phyloP scores from a whole-genome alignment of 768 basidiomycete genomes.

The Exsudoporus frostii region DNA sequence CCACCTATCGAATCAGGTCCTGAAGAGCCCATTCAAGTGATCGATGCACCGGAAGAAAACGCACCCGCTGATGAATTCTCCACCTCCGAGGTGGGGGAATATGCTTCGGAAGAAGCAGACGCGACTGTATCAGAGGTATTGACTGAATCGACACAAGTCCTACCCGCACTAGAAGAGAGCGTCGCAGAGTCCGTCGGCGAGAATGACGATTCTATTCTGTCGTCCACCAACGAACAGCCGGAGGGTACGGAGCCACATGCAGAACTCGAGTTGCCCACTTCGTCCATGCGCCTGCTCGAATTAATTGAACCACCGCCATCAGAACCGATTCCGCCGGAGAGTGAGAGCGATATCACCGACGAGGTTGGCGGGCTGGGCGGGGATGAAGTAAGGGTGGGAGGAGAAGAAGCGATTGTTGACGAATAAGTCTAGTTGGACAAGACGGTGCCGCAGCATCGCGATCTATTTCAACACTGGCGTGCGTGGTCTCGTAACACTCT shows the following conservation, averaged over 20 bases:
- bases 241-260: neutral
- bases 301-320: slow-evolving; percentile 31
- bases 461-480: slow-evolving; percentile 1
- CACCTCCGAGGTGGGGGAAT: slow-evolving; percentile 3
- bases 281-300: slow-evolving; percentile 18
- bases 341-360: slow-evolving; percentile 35
- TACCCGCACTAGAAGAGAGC: slow-evolving; percentile 1
- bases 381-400: slow-evolving; percentile 17
- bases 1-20: slow-evolving; percentile 4
- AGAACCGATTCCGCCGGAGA: slow-evolving; percentile 32
- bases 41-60: neutral
- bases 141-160: slow-evolving; percentile 4
- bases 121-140: neutral
- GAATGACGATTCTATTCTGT: neutral
- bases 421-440: slow-evolving; percentile 1
- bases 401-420: slow-evolving; percentile 11
- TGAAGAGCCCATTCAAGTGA: slow-evolving; percentile 7
- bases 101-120: slow-evolving; percentile 4
- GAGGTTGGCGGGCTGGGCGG: slow-evolving; percentile 21
- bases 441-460: slow-evolving; percentile 23
- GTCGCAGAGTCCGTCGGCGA: slow-evolving; percentile 6
- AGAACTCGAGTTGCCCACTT: slow-evolving; percentile 5
- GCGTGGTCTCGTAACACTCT: neutral
- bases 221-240: neutral
- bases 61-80: neutral